Evolutionary conservation across 768 basidiomycete genomes (phyloP).

Genomic region (Neoboletus brunneissimus): DNA sequence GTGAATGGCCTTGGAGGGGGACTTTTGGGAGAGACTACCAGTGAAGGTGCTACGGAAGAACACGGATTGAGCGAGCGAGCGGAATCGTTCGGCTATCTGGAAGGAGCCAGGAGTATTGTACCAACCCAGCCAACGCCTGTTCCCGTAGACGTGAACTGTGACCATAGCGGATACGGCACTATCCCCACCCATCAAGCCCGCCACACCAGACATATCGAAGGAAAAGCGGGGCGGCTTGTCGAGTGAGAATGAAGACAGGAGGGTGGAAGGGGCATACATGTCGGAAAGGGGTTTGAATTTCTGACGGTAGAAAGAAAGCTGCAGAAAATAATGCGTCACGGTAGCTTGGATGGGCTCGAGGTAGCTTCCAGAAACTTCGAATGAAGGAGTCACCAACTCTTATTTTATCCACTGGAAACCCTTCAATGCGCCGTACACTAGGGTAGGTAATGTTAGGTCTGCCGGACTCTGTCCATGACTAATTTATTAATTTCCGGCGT

Average conservation of each 20-base stretch:
- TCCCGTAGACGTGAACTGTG: conserved; percentile 26
- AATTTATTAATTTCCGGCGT: no score
- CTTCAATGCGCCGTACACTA: no score
- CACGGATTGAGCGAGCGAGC: conserved; percentile 14
- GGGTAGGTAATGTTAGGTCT: no score
- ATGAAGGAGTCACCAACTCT: neutral
- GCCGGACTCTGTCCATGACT: no score
- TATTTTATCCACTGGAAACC: neutral
- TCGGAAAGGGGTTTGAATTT: neutral
- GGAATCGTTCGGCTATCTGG: conserved; percentile 23
- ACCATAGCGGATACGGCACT: conserved; percentile 31
- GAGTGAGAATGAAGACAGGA: neutral
- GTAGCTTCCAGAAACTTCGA: neutral
- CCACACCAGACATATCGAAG: conserved; percentile 25
- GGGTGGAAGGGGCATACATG: neutral
- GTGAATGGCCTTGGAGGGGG: conserved; percentile 11
- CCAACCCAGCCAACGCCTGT: conserved; percentile 33
- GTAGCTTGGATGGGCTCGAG: neutral
- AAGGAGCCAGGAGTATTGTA: conserved; percentile 36
- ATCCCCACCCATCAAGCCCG: conserved; percentile 32
- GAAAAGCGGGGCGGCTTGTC: conserved; percentile 6
- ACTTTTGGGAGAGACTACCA: neutral
- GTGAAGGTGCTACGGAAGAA: neutral
- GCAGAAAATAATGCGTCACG: neutral
- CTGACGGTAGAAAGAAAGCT: neutral